Percentiles rank a stretch among this genome's conserved stretches.
Conservation (phyloP, 164 flowering plant species). For the Berberis vulgaris region DNA sequence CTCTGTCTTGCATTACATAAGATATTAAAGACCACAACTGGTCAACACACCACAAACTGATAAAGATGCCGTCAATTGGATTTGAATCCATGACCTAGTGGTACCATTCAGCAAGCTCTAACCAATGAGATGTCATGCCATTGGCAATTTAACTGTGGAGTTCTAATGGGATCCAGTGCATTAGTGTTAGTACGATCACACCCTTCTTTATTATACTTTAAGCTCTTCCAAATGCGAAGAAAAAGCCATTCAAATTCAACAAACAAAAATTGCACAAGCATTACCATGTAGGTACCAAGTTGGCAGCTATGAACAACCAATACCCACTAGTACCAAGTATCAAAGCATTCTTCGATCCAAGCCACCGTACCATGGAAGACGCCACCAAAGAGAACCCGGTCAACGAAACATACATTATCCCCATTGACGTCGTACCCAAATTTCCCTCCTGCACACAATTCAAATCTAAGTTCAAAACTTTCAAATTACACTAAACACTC, state of each 20-base stretch:
- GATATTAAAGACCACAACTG: too few species aligned
- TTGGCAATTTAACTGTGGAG: not conserved
- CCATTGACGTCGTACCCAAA: conserved; percentile 80
- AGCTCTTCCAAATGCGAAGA: not conserved
- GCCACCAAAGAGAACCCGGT: conserved; percentile 71
- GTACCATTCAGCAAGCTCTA: too few species aligned
- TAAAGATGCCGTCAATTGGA: too few species aligned
- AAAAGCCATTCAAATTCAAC: too few species aligned
- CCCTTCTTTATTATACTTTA: not conserved
- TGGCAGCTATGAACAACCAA: conserved; percentile 87
- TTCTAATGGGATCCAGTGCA: not conserved
- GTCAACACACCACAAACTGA: too few species aligned
- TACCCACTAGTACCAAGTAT: conserved; percentile 88
- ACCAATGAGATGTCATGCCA: too few species aligned
- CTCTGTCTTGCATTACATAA: too few species aligned
- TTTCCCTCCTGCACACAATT: conserved; percentile 36
- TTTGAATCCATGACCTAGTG: too few species aligned
- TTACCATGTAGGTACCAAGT: conserved; percentile 79
- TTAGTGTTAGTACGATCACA: not conserved
- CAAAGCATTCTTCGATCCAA: conserved; percentile 79
- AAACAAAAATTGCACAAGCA: not conserved
- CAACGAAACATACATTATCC: conserved; percentile 81
- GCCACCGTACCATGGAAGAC: conserved; percentile 54
- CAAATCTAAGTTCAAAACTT: too few species aligned
- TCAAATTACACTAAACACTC: too few species aligned